Conservation (phyloP, 148 eudicot genomes). For the Persicaria tinctoria region DNA sequence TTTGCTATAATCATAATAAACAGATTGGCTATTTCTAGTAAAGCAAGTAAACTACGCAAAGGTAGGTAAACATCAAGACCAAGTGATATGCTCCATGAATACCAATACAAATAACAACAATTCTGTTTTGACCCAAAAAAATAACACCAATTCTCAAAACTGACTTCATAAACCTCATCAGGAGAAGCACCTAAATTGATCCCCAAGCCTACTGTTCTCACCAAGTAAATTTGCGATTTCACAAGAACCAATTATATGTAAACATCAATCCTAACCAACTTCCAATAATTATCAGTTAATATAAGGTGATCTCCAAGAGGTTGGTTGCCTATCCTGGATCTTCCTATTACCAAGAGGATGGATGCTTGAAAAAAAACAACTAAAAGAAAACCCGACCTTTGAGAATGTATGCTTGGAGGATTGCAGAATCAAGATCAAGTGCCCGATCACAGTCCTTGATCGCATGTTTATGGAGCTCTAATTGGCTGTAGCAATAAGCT, state of each 20-base stretch:
- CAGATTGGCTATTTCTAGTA: background rate
- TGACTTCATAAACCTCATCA: background rate
- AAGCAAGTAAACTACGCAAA: background rate
- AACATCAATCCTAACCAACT: background rate
- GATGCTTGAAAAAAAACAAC: background rate
- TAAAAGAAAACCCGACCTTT: constrained; percentile 42
- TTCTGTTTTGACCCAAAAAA: background rate
- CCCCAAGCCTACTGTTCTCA: background rate
- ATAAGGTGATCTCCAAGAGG: background rate
- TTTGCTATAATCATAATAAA: background rate
- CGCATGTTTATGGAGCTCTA: constrained; percentile 98
- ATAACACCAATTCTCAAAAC: background rate
- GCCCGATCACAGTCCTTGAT: constrained; percentile 95
- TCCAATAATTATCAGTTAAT: too few relatives aligned
- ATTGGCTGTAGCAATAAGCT: constrained; percentile 89
- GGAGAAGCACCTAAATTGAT: background rate
- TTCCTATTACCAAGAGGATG: background rate
- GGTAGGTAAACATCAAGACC: background rate
- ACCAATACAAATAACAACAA: too few relatives aligned
- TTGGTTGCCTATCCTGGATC: background rate
- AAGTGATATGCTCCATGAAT: background rate
- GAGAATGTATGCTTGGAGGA: constrained; percentile 81
- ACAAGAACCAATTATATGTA: background rate
- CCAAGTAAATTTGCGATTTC: background rate
- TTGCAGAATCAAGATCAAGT: constrained; percentile 63